A percentile compares a stretch with the other conserved stretches of the same genome.
Evolutionary conservation across 2,329 filamentous ascomycete species (phyloP).

Genomic region (Arthrobotrys sinensis): DNA sequence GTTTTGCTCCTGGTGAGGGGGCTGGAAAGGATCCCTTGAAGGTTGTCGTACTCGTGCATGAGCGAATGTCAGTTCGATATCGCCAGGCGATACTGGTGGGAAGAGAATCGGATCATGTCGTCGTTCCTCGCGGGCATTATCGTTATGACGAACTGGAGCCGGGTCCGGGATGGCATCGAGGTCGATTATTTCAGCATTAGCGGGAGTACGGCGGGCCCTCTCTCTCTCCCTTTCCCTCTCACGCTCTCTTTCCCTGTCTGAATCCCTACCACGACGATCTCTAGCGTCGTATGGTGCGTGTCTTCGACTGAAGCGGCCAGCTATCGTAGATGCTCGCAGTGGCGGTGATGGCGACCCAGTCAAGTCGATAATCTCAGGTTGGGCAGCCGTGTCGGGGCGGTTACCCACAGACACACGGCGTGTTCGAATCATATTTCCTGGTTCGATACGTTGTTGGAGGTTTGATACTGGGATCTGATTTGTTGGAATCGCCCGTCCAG

Average conservation of each 20-base stretch:
- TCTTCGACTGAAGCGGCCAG: slow-evolving; percentile 8
- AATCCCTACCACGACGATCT: slow-evolving; percentile 21
- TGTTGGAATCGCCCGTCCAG: slow-evolving; percentile 12
- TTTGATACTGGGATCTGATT: not conserved
- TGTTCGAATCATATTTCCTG: slow-evolving; percentile 33
- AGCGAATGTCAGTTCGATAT: slow-evolving; percentile 60
- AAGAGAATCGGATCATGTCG: slow-evolving; percentile 33
- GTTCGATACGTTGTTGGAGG: slow-evolving; percentile 6
- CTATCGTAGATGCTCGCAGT: slow-evolving; percentile 32
- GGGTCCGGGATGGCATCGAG: slow-evolving; percentile 64
- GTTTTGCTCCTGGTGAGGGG: slow-evolving; percentile 65
- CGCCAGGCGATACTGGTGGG: slow-evolving; percentile 37
- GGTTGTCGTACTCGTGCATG: slow-evolving; percentile 60
- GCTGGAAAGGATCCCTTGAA: slow-evolving; percentile 66
- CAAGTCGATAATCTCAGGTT: slow-evolving; percentile 50
- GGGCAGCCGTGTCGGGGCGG: slow-evolving; percentile 26
- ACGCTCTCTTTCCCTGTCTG: not conserved
- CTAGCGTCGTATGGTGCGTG: slow-evolving; percentile 41
- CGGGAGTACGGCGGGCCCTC: slow-evolving; percentile 12
- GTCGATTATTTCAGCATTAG: slow-evolving; percentile 64
- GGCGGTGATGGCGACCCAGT: slow-evolving; percentile 51
- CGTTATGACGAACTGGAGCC: slow-evolving; percentile 35
- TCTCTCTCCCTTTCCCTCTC: slow-evolving; percentile 6
- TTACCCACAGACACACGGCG: slow-evolving; percentile 23
- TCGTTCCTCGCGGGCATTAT: slow-evolving; percentile 37